Conservation (phyloP, 495 filamentous ascomycete genomes). For the Emericellopsis terricola region DNA sequence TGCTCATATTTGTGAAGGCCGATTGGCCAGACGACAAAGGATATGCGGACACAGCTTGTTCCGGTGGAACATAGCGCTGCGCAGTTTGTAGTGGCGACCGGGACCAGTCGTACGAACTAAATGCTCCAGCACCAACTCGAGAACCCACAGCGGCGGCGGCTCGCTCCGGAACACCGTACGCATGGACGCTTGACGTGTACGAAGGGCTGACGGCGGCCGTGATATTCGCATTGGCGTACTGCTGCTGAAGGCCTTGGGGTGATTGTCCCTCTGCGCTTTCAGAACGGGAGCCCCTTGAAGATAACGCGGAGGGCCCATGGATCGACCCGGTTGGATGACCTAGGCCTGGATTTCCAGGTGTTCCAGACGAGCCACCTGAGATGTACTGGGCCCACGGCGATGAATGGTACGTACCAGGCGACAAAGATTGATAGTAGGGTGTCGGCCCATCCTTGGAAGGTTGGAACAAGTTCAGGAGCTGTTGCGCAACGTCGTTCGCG, state of each 20-base stretch:
- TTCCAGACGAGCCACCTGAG: no score
- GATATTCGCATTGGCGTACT: no score
- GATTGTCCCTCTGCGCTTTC: background rate
- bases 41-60: no score
- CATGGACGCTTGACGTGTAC: no score
- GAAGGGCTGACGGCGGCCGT: no score
- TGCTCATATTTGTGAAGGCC: constrained; percentile 9
- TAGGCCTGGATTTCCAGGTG: background rate
- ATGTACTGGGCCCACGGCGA: no score
- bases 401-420: no score
- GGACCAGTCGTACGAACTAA: no score
- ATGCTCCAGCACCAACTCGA: no score
- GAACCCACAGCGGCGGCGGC: no score
- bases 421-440: background rate
- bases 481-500: constrained; percentile 12
- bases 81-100: background rate
- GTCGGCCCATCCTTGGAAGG: background rate
- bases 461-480: constrained; percentile 2
- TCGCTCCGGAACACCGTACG: no score
- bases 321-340: background rate
- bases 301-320: background rate
- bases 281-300: no score
- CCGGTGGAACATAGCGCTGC: constrained; percentile 5
- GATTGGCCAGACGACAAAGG: constrained; percentile 4
- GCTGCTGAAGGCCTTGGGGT: background rate